These are phyloP conservation scores for Apodospora peruviana DNA, from an alignment of 495 filamentous ascomycete species.

Conservation along the genomic window DNA sequence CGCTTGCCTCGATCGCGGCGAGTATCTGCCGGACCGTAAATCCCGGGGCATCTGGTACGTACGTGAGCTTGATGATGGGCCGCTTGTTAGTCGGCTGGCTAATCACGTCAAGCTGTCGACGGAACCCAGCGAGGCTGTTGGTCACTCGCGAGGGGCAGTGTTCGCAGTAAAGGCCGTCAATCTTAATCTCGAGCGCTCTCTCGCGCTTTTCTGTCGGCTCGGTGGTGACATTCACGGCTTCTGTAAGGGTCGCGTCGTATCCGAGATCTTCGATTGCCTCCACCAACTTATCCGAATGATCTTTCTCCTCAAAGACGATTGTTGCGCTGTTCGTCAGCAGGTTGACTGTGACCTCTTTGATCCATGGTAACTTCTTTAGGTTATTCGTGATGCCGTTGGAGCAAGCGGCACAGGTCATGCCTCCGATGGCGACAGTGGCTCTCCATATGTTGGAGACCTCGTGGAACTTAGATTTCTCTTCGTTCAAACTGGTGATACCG, in stretches of 20 bases:
- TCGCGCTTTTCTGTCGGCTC: conserved; percentile 22
- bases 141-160: conserved; percentile 68
- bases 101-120: conserved; percentile 42
- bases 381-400: conserved; percentile 58
- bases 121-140: conserved; percentile 31
- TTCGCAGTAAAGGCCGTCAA: conserved; percentile 84
- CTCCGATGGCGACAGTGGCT: conserved; percentile 65
- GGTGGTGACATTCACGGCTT: conserved; percentile 26
- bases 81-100: conserved; percentile 36
- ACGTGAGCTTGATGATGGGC: conserved; percentile 67
- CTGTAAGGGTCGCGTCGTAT: conserved; percentile 63
- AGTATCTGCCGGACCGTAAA: conserved; percentile 78
- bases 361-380: conserved; percentile 56
- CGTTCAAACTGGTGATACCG: conserved; percentile 29
- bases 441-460: conserved; percentile 36
- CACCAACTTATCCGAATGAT: conserved; percentile 50
- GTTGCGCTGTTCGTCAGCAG: conserved; percentile 68
- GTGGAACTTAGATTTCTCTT: conserved; percentile 14
- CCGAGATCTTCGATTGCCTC: conserved; percentile 75
- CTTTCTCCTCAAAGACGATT: conserved; percentile 54
- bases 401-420: conserved; percentile 84
- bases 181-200: conserved; percentile 58
- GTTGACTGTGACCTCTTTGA: conserved; percentile 61
- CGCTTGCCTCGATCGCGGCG: conserved; percentile 54
- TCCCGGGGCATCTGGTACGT: conserved; percentile 59